Conservation (phyloP, 257 asterid genomes). For the Petrea volubilis region DNA sequence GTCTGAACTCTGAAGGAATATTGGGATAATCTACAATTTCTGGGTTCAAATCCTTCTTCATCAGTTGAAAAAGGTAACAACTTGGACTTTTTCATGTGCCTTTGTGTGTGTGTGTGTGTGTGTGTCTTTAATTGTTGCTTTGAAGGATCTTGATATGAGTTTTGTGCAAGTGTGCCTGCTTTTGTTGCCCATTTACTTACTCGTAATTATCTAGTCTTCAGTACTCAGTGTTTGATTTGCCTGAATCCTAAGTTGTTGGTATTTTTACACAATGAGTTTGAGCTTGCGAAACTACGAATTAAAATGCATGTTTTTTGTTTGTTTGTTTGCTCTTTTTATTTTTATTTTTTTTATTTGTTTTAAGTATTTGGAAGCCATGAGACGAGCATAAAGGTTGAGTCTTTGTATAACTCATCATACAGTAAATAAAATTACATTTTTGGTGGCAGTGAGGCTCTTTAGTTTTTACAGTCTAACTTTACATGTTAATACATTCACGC, state of each 20-base stretch:
- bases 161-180: background rate
- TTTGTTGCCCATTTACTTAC: background rate
- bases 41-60: slow-evolving; percentile 32
- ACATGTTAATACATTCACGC: slow-evolving; percentile 16
- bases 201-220: background rate
- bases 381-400: background rate
- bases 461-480: slow-evolving; percentile 13
- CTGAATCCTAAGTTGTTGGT: slow-evolving; percentile 5
- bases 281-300: too few species aligned
- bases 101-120: background rate
- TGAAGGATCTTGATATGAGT: slow-evolving; percentile 42
- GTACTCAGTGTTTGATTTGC: slow-evolving; percentile 5
- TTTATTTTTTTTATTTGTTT: background rate
- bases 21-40: background rate
- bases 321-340: background rate
- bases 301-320: background rate
- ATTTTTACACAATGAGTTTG: too few species aligned
- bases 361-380: background rate
- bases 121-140: background rate
- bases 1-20: background rate
- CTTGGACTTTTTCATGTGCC: slow-evolving; percentile 21
- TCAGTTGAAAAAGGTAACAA: slow-evolving; percentile 40
- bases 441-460: slow-evolving; percentile 18
- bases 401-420: background rate
- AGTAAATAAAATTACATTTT: background rate